Evolutionary conservation across 2,329 filamentous ascomycete genomes (phyloP), one percentile per base, ranked within the genome.

Genomic region (Colletotrichum costaricense): DNA sequence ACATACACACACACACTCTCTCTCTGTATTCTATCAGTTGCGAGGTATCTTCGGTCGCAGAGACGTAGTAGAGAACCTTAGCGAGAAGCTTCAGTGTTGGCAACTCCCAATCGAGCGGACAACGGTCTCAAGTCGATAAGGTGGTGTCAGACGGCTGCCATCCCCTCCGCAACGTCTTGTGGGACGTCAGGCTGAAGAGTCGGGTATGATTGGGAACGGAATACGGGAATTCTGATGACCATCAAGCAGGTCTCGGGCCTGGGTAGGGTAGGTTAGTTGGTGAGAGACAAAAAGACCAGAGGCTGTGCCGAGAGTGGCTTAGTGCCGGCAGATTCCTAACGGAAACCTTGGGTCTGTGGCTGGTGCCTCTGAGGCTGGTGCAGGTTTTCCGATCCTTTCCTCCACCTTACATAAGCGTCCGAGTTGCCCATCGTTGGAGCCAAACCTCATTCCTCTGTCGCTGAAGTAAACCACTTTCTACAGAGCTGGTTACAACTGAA

Each of bases 111-210:
- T 55, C 57, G 52, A 72, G 68, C 68, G 57, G 54, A 55, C 69
- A 33, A 59, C 52, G 63, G 68, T 74, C 69, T 72, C 62, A 74
- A 72, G 52, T 70, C 30, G 62, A 54, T 67, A 24, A 74, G 52
- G 56, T 67, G 66, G 66, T 70, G 58, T 75, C 73, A 75, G 66
- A 74, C 62, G 42, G 59, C 66, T 70, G 71, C 54, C 71, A 75
- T 75, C 67, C 71, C 73, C 67, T 73, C 66, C 59, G 66, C 67
- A 74, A 75, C 71, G 66, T 74, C 71, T 49, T 70, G 73, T 67
- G 73, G 67, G 70, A 75, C 73, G 67, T 69, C 73, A 64, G 66
- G 66, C 73, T 75, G 73, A 71, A 70, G 70, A 73, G 67, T 73
- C 62, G 60, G 52, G 73, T 66, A 59, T 63, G 62, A 67, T 70